These are phyloP conservation scores for Phycomyces blakesleeanus DNA, from an alignment of 192 early-diverging fungal species.

Conservation along the genomic window DNA sequence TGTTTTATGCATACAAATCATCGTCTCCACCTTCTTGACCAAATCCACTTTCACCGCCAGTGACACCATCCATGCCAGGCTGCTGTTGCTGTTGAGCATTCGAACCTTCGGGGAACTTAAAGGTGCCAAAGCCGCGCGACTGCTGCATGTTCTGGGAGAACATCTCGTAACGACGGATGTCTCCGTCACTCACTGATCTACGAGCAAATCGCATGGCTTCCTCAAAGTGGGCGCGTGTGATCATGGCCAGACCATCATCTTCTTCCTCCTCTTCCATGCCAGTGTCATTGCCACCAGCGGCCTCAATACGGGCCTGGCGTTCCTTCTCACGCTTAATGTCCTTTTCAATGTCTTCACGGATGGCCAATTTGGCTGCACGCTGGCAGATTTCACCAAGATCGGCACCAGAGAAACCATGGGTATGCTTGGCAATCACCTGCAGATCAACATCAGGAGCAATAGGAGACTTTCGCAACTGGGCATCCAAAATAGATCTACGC, in stretches of 20 bases:
- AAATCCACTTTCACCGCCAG: conserved; percentile 51
- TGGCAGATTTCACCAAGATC: conserved; percentile 99
- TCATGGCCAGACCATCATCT: conserved; percentile 78
- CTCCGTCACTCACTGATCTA: conserved; percentile 91
- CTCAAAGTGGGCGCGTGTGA: conserved; percentile 95
- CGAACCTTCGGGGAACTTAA: conserved; percentile 87
- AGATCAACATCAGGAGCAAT: conserved; percentile 78
- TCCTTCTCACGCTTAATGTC: conserved; percentile 75
- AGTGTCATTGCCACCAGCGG: conserved; percentile 74
- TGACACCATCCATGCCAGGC: conserved; percentile 6
- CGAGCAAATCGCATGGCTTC: conserved; percentile 98
- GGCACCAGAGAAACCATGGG: conserved; percentile 95
- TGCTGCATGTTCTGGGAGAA: conserved; percentile 98
- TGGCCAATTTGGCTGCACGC: conserved; percentile 94
- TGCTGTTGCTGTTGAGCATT: conserved; percentile 22
- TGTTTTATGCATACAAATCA: conserved; percentile 74
- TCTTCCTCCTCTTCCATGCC: conserved; percentile 73
- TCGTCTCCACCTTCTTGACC: conserved; percentile 69
- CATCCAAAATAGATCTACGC: conserved; percentile 77
- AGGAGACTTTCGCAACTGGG: conserved; percentile 93
- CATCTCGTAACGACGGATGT: conserved; percentile 99
- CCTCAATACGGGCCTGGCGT: conserved; percentile 60
- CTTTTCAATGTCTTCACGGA: conserved; percentile 91
- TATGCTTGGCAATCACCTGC: conserved; percentile 78
- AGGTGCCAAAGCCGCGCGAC: conserved; percentile 88